Base-by-base conservation (phyloP, 163 green algal genomes). In the Chlamydomonas reinhardtii region DNA sequence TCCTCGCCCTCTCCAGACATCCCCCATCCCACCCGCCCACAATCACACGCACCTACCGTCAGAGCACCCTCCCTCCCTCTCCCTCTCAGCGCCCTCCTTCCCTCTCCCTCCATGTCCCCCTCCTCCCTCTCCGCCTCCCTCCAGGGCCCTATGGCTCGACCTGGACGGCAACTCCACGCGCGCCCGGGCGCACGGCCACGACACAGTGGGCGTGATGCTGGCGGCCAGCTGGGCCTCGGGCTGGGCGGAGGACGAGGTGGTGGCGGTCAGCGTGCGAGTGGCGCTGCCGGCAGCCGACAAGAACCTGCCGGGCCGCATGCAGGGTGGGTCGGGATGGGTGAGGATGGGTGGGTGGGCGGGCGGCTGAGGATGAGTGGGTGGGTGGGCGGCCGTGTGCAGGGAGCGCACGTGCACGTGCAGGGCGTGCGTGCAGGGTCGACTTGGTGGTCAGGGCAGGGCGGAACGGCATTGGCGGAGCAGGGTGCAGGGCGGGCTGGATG, bases 201-300 rank as follows among this genome's bases (percentile, higher is more conserved):
- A 65, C 76, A 74, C 76, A 0, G 76, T 74, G 6, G 76, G 76
- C 29, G 37, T 84, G 1, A 84, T 84, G 76, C 39, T 84, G 76
- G 76, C 76, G 15, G 76, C 76, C 20, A 34, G 22, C 62, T 84
- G 76, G 76, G 62, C 64, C 24, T 48, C 39, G 48, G 12, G 27
- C 29, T 84, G 76, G 76, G 24, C 34, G 27, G 37, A 65, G 2
- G 62, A 74, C n/a, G 76, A 84, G 64, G 66, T 43, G 43, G 76
- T 84, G 37, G 64, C 62, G 9, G 76, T 84, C 62, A 84, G 76
- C 43, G 76, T 84, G 64, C 35, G 76, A 4, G 34, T 84, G 62
- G 76, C 76, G 27, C 76, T 84, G 64, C 76, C 76, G 14, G 17
- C 65, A 12, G 64, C 76, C 9, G 64, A 84, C 39, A 29, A 68